Base-by-base conservation (phyloP, 371 early-diverging fungal genomes). In the Ordospora colligata region DNA sequence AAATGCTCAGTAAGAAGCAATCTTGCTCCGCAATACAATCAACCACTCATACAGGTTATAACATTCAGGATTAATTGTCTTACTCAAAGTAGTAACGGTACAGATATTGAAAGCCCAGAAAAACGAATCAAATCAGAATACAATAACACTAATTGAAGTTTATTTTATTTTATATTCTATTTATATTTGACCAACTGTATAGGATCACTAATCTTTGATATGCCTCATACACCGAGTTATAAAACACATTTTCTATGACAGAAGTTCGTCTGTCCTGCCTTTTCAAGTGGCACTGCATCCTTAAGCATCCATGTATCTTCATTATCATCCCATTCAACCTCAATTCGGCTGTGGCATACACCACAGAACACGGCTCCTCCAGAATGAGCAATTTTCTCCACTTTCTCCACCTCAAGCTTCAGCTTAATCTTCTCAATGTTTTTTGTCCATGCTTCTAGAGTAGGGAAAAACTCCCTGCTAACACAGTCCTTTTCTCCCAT, bases 391-490 rank as follows among this genome's bases (percentile, higher is more conserved):
- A 71, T 51, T 32, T 71, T 71, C 27, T 71, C 71, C 4, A 58
- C 52, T 27, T 62, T 71, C 23, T 71, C 71, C 10, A 71, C 52
- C 32, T 71, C 62, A 17, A 71, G 46, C 54, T 47, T 71, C 22
- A 71, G 47, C 23, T 45, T 71, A 10, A 71, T 62, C 27, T 58
- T 71, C 44, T 71, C 71, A 19, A 71, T 62, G 45, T 58, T 71
- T 22, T 54, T 68, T 45, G 67, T 74, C 68, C 74, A 68, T 27
- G 43, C 51, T 11, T 74, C 68, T 8, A 40, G 49, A 2, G 47
- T 63, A 5, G 46, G 42, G 27, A 72, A 77, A 46, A 54, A 78
- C 42, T 74, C 78, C 37, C 78, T 73, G 40, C 75, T 73, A 40
- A 77, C 10, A 14, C 32, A 21, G n/a, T 43, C 46, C 25, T 73